Percentiles rank a stretch among this genome's conserved stretches.
These are phyloP conservation scores for Galeopsis tetrahit DNA, from an alignment of 257 asterid species.

Conservation along the genomic window DNA sequence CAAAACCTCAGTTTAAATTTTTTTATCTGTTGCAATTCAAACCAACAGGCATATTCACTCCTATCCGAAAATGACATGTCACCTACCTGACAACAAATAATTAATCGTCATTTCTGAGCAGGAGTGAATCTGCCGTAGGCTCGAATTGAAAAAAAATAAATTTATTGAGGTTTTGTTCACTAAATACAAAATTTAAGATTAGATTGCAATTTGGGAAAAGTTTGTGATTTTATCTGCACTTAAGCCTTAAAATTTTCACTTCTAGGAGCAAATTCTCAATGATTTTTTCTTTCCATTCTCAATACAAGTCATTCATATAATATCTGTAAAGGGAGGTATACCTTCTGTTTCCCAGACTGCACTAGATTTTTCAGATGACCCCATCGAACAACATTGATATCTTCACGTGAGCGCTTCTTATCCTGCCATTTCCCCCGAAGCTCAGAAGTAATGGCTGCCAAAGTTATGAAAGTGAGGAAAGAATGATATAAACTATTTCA, in stretches of 20 bases:
- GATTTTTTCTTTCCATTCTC: not conserved
- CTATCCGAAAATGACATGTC: too few relatives aligned
- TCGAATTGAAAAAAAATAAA: too few relatives aligned
- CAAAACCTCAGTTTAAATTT: too few relatives aligned
- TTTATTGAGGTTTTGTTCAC: too few relatives aligned
- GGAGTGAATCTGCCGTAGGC: too few relatives aligned
- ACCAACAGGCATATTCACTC: too few relatives aligned
- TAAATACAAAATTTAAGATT: too few relatives aligned
- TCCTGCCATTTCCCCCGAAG: slow-evolving; percentile 80
- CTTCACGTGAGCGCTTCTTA: slow-evolving; percentile 69
- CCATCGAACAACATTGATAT: slow-evolving; percentile 75
- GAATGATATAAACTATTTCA: slow-evolving; percentile 18
- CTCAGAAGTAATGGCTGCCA: slow-evolving; percentile 79
- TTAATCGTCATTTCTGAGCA: too few relatives aligned
- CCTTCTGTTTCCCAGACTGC: slow-evolving; percentile 87
- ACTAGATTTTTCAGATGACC: slow-evolving; percentile 63
- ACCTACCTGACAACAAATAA: too few relatives aligned
- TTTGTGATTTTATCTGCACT: too few relatives aligned
- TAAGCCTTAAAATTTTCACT: slow-evolving; percentile 6
- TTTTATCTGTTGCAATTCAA: too few relatives aligned
- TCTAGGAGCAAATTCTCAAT: not conserved
- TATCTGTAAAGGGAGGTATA: slow-evolving; percentile 32
- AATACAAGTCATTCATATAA: not conserved
- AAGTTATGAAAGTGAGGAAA: slow-evolving; percentile 14
- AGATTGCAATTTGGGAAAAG: too few relatives aligned